Base-by-base conservation (phyloP, 768 basidiomycete species). In the Plicaturopsis crispa region DNA sequence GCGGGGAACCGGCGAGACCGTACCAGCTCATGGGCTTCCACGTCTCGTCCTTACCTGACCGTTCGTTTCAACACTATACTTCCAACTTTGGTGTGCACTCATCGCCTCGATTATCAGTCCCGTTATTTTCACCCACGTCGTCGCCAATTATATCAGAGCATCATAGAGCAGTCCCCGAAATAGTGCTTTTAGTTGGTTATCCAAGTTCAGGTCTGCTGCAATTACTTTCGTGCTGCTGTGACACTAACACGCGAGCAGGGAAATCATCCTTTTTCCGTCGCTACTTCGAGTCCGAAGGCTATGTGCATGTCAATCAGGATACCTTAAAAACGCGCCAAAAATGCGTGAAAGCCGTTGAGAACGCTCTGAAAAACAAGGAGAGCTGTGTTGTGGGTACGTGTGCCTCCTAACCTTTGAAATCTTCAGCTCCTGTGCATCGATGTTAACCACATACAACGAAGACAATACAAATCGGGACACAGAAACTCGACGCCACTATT, bases 391-490 rank as follows among this genome's bases (percentile, higher is more conserved):
- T 97, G 31, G 91, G 87, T 83, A 44, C 45, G 74, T 55, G n/a
- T 13, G 7, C 20, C 19, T 38, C 13, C 21, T 36, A 30, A n/a
- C 14, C 10, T n/a, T 24, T 39, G 22, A 41, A 7, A 17, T 18
- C 41, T n/a, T 39, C 14, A 8, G 10, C 17, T 32, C 31, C 18
- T 4, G 23, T 28, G 23, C 31, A 13, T 39, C 23, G 28, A 13
- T 39, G n/a, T n/a, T n/a, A n/a, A n/a, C n/a, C n/a, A n/a, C n/a
- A n/a, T n/a, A n/a, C n/a, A n/a, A n/a, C n/a, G n/a, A n/a, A 91
- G 92, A 97, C 54, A 96, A 94, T 54, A 96, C 93, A n/a, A 94
- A 94, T 56, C 76, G 89, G 8, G 75, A 91, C 48, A 50, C 49
- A 5, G 51, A 57, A 17, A 92, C 85, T 19, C 72, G 93, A 35